Evolutionary conservation across 768 basidiomycete species (phyloP).

Genomic region (Amanita phalloides): DNA sequence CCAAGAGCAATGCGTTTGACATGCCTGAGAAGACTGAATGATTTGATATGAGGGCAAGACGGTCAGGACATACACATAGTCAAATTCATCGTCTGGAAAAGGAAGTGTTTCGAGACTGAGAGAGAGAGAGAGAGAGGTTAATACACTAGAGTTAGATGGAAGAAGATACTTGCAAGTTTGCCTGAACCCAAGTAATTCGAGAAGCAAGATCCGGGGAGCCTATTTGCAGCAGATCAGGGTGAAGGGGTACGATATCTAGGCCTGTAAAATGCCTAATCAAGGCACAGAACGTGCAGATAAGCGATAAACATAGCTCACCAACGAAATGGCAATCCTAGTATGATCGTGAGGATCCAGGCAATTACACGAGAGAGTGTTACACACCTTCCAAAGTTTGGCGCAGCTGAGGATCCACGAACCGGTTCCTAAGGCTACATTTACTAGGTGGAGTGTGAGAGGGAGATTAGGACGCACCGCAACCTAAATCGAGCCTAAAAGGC

Average conservation of each 20-base stretch:
- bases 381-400: slow-evolving; percentile 51
- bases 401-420: slow-evolving; percentile 65
- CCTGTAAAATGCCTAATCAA: slow-evolving; percentile 22
- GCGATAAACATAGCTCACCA: slow-evolving; percentile 27
- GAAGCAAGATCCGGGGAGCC: slow-evolving; percentile 44
- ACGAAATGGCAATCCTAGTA: slow-evolving; percentile 49
- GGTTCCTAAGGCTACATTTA: slow-evolving; percentile 32
- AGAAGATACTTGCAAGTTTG: slow-evolving; percentile 47
- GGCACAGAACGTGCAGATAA: background rate
- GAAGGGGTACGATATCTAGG: slow-evolving; percentile 61
- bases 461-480: slow-evolving; percentile 43
- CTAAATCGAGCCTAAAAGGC: slow-evolving; percentile 48
- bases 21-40: slow-evolving; percentile 30
- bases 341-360: background rate
- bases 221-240: slow-evolving; percentile 55
- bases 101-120: slow-evolving; percentile 56
- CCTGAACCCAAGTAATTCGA: slow-evolving; percentile 62
- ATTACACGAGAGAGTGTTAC: slow-evolving; percentile 17
- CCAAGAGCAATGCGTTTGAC: slow-evolving; percentile 63
- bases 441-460: background rate
- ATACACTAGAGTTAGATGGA: background rate
- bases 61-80: slow-evolving; percentile 49
- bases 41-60: background rate
- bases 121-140: slow-evolving; percentile 2
- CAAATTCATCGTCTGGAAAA: slow-evolving; percentile 64